These are phyloP conservation scores for Mycena maculata DNA, from an alignment of 768 basidiomycete genomes.

Conservation along the genomic window DNA sequence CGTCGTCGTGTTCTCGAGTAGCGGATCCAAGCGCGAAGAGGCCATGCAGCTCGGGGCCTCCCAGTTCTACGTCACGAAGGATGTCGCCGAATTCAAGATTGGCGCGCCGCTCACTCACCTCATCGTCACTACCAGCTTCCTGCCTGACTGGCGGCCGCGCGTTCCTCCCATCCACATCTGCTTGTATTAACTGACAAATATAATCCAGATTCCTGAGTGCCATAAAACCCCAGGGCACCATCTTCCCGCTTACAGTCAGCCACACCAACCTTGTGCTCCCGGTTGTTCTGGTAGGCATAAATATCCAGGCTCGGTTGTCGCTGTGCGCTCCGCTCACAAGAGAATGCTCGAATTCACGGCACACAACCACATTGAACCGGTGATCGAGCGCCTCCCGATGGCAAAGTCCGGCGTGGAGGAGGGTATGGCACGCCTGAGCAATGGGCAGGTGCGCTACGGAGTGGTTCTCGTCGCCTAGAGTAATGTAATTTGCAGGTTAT, in stretches of 20 bases:
- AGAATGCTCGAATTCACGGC: slow-evolving; percentile 50
- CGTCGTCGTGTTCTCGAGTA: not conserved
- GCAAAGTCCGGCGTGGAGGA: slow-evolving; percentile 38
- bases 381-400: slow-evolving; percentile 46
- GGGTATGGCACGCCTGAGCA: slow-evolving; percentile 7
- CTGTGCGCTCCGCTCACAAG: slow-evolving; percentile 6
- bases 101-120: slow-evolving; percentile 36
- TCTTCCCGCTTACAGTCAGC: slow-evolving; percentile 21
- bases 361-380: slow-evolving; percentile 39
- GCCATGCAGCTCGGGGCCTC: not conserved
- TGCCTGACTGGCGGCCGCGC: slow-evolving; percentile 17
- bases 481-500: no score
- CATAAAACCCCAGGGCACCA: slow-evolving; percentile 12
- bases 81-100: slow-evolving; percentile 39
- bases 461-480: slow-evolving; percentile 21
- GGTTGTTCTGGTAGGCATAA: slow-evolving; percentile 9
- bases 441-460: slow-evolving; percentile 21
- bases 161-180: not conserved
- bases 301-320: slow-evolving; percentile 32
- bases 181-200: not conserved
- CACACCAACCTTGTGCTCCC: slow-evolving; percentile 11
- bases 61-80: slow-evolving; percentile 7
- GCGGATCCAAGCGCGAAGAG: not conserved
- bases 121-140: slow-evolving; percentile 35
- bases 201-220: not conserved